Evolutionary conservation across 116 monocot species (phyloP), one percentile per base, ranked within the genome.

Genomic region (Dioscorea cayenensis): DNA sequence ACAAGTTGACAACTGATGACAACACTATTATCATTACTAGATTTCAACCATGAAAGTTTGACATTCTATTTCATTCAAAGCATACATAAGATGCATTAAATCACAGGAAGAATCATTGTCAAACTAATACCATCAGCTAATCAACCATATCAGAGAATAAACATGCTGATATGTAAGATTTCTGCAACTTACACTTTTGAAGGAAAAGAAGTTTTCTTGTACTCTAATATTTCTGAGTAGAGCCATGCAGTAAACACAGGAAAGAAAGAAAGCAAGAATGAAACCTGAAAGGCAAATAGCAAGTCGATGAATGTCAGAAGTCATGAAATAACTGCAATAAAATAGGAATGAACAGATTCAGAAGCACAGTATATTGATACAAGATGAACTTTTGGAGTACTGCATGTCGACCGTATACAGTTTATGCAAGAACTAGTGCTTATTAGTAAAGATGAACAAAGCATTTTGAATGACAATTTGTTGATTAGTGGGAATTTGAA

Each of bases 261-360:
- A 36, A 95, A 68, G 66, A 86, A 83, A 20, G 84, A 91, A 69
- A 95, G 90, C 71, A 95, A 72, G 77, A 95, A 95, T 19, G 95
- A 95, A 21, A 95, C 84, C 95, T 95, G 81, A 66, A 86, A 55
- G n/a, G 18, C 11, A 11, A 25, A 65, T 35, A 35, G 14, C 4
- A 65, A 12, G 11, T 8, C 35, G 14, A 4, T 23, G 29, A 35
- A 35, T n/a, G 4, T 36, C 14, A 17, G 16, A 65, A 55, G 55
- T 5, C 32, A 35, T 55, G 16, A 16, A n/a, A 16, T 55, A 55
- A 55, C 55, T 32, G 4, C 3, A 4, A 51, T 14, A 55, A n/a
- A 18, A 18, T 55, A 14, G 51, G 51, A 51, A 51, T n/a, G n/a
- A 55, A 55, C 16, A 55, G 10, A 55, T 5, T 55, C 55, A 55